Base-by-base conservation (phyloP, 352 stramenopile species). In the Globisporangium barbulae region DNA sequence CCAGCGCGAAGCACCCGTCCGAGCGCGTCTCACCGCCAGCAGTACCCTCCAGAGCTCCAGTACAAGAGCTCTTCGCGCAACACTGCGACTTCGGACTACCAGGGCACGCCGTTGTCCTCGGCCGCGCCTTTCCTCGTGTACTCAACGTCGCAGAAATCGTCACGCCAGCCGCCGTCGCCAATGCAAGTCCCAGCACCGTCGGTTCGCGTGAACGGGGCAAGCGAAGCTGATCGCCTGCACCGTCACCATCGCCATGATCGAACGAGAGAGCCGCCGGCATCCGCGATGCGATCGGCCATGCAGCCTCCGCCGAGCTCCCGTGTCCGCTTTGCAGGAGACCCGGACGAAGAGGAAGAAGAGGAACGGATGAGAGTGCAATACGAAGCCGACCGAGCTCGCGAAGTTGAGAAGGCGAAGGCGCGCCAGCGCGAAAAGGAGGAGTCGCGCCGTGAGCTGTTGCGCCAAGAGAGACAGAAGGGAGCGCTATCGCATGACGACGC, bases 81-180 rank as follows among this genome's bases (percentile, higher is more conserved):
- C 48, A 54, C 48, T 25, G 19, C 48, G 48, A 37, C 48, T 10
- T 28, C 37, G 3, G 67, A 75, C 62, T 64, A 75, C 19, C 81
- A 77, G 41, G 74, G 71, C 10, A 72, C 69, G 0, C 71, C 77
- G 12, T 63, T 72, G 6, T 69, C 74, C 12, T 75, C 81, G 66
- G 77, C 76, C 0, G 74, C 76, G 35, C 76, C 76, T 0, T 85
- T 74, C 52, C 65, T 86, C 50, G 73, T 79, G 19, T 83, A 78
- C 30, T 79, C 77, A 2, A 74, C 41, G 31, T 72, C 74, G 0
- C 37, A 4, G 17, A 52, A 54, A 25, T 3, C 35, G 5, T 52
- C 31, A 3, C 57, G 8, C 37, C 42, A 42, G 47, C 21, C 44
- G 30, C 25, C 48, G 17, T 54, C 48, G 13, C 48, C 48, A 35